These are phyloP conservation scores for Arthonia radiata DNA, from an alignment of 495 filamentous ascomycete genomes.

Conservation along the genomic window DNA sequence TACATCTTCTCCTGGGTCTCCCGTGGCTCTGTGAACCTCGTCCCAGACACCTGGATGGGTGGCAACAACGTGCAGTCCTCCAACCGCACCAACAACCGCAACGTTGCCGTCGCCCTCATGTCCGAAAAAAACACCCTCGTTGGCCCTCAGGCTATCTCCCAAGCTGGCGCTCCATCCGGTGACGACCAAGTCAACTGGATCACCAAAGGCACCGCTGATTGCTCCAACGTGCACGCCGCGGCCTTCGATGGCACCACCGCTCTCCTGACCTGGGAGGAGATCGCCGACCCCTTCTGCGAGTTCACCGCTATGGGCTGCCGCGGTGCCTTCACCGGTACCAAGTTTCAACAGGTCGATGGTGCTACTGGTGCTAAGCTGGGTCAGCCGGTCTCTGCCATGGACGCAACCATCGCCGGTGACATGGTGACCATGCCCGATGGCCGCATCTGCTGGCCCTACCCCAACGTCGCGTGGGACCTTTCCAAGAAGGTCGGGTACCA, in stretches of 20 bases:
- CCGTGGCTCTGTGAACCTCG: constrained; percentile 24
- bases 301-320: constrained; percentile 26
- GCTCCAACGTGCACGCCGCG: constrained; percentile 27
- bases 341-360: constrained; percentile 25
- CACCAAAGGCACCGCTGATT: constrained; percentile 20
- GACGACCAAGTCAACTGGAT: constrained; percentile 28
- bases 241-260: constrained; percentile 20
- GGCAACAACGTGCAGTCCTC: constrained; percentile 19
- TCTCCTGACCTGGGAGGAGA: constrained; percentile 28
- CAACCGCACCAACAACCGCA: constrained; percentile 23
- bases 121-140: constrained; percentile 23
- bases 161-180: constrained; percentile 21
- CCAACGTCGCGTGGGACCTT: constrained; percentile 23
- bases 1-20: constrained; percentile 31
- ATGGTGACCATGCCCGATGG: constrained; percentile 22
- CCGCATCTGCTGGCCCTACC: constrained; percentile 30
- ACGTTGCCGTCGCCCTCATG: constrained; percentile 23
- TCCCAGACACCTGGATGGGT: constrained; percentile 25
- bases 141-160: constrained; percentile 20
- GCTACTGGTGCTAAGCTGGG: constrained; percentile 19
- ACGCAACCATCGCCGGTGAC: constrained; percentile 27
- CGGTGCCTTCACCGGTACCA: constrained; percentile 23
- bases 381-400: constrained; percentile 12
- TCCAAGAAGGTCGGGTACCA: constrained; percentile 6
- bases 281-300: constrained; percentile 20